phyloP scores from a whole-genome alignment of 2,329 filamentous ascomycete species.

The Scedosporium dehoogii region DNA sequence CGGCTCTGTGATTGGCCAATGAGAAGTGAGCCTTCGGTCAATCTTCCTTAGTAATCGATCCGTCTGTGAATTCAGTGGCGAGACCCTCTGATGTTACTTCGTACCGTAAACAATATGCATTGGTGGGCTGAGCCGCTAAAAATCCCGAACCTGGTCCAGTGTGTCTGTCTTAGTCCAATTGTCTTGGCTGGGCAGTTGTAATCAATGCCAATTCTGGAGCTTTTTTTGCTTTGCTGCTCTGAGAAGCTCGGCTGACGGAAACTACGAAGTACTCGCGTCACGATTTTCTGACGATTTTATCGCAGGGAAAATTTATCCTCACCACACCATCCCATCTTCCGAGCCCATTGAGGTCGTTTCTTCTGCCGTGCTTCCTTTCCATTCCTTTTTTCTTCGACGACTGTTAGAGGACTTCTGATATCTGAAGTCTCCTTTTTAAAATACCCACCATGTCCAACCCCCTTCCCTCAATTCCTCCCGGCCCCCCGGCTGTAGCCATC shows the following conservation, averaged over 20 bases:
- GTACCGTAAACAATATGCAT: neutral
- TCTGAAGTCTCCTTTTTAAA: slow-evolving; percentile 15
- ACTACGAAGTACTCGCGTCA: slow-evolving; percentile 5
- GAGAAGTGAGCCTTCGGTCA: neutral
- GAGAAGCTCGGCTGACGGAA: slow-evolving; percentile 6
- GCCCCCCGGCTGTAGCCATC: slow-evolving; percentile 31
- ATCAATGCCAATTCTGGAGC: slow-evolving; percentile 1
- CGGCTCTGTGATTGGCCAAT: neutral
- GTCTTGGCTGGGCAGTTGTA: slow-evolving; percentile 1
- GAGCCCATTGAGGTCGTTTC: neutral
- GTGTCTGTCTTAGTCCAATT: neutral
- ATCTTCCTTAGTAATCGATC: neutral
- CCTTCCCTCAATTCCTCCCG: slow-evolving; percentile 37
- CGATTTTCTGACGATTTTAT: slow-evolving; percentile 6
- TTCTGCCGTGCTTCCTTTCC: slow-evolving; percentile 12
- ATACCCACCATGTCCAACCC: slow-evolving; percentile 31
- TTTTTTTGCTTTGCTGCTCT: neutral
- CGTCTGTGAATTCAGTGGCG: too few relatives aligned
- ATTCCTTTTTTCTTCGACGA: slow-evolving; percentile 14
- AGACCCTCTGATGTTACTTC: neutral
- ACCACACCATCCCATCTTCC: neutral
- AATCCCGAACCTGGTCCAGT: neutral
- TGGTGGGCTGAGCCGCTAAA: neutral
- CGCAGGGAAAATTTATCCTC: slow-evolving; percentile 2
- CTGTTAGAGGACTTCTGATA: slow-evolving; percentile 1